Base-by-base conservation (phyloP, 768 basidiomycete genomes). In the Russula dissimulans region DNA sequence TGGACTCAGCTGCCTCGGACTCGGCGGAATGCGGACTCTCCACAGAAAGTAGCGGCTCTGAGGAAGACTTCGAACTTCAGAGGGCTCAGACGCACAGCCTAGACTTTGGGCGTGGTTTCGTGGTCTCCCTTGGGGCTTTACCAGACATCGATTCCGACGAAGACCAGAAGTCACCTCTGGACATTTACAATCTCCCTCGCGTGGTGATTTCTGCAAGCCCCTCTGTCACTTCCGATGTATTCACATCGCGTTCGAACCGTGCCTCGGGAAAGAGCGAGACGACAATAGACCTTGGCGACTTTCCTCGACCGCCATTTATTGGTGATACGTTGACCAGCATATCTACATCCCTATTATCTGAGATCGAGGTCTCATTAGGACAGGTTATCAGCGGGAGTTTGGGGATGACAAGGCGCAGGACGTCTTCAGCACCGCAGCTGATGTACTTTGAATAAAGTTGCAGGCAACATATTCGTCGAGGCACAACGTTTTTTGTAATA, bases 231-330 rank as follows among this genome's bases (percentile, higher is more conserved):
- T 62, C 56, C 9, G 61, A 62, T 8, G 41, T 36, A 3, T 11
- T 46, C 8, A 41, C 60, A 22, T 53, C 56, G 17, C 29, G 14
- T 29, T 34, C 56, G 12, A 57, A 57, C 12, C 51, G 45, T 31
- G 46, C 41, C 18, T 54, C 61, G 8, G 45, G 56, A n/a, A 11
- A 53, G 17, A 62, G 61, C 61, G 51, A 53, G 48, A 12, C 32
- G 26, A 57, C 61, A 17, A 48, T 62, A 47, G 61, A 62, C 56
- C 51, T 63, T 18, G 59, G 62, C 4, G 62, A 60, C 4, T 63
- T 63, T 36, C 62, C 62, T 17, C 46, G 42, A 11, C 57, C 57
- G 12, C 62, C 58, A 38, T 42, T 55, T 32, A 55, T 63, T 17
- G 22, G 29, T 26, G 55, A 57, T 32, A 38, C 42, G 31, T 18